Percentiles rank a stretch among this genome's conserved stretches.
Conservation (phyloP, 2,329 filamentous ascomycete genomes). For the Juglanconis sp. region DNA sequence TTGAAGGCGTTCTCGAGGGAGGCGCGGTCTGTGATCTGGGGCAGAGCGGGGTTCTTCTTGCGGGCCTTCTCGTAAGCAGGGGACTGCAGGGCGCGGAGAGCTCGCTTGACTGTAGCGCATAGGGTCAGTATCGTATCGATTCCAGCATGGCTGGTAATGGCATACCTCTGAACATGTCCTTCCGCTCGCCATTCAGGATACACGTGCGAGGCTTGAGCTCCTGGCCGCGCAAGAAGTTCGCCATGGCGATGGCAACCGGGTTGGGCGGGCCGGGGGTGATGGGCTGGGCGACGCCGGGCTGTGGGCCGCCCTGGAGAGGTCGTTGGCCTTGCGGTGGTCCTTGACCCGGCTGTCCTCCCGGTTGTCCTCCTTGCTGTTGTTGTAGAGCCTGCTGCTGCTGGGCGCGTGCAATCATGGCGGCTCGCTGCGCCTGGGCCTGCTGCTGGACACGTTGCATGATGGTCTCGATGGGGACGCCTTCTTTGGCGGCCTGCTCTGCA, state of each 20-base stretch:
- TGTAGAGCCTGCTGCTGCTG: constrained; percentile 45
- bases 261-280: constrained; percentile 79
- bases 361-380: constrained; percentile 28
- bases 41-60: constrained; percentile 85
- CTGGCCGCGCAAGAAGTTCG: constrained; percentile 80
- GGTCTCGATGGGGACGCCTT: constrained; percentile 79
- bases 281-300: constrained; percentile 57
- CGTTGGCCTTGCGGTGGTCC: constrained; percentile 25
- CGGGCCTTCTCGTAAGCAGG: constrained; percentile 86
- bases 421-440: constrained; percentile 41
- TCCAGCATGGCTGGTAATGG: not conserved
- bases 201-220: constrained; percentile 86
- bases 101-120: constrained; percentile 75
- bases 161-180: constrained; percentile 94
- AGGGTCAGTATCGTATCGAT: constrained; percentile 18
- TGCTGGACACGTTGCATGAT: constrained; percentile 71
- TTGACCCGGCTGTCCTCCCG: constrained; percentile 37
- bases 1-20: constrained; percentile 94
- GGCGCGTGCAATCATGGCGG: constrained; percentile 1
- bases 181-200: constrained; percentile 92
- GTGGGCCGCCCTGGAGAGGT: constrained; percentile 32
- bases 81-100: constrained; percentile 83
- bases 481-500: constrained; percentile 76
- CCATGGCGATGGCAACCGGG: constrained; percentile 82
- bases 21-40: constrained; percentile 77